Evolutionary conservation across 148 eudicot species (phyloP).

Genomic region (Rhododendron molle): DNA sequence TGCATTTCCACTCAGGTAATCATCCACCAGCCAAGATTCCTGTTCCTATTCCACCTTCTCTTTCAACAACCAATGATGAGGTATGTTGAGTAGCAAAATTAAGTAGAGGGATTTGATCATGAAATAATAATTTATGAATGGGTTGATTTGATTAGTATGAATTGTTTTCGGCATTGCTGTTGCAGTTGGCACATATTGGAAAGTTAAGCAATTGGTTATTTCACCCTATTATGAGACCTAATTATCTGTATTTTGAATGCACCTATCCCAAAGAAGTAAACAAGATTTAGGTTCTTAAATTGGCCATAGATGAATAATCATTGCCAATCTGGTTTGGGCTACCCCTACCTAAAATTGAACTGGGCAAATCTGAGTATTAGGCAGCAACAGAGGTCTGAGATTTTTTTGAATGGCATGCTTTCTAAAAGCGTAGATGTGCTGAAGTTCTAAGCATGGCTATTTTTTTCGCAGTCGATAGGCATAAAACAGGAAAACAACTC

Average conservation of each 20-base stretch:
- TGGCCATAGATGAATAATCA: background rate
- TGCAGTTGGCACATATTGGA: background rate
- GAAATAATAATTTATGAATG: background rate
- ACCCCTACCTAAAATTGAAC: background rate
- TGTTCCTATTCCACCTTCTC: conserved; percentile 69
- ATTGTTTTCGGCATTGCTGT: background rate
- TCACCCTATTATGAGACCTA: background rate
- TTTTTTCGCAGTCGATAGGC: background rate
- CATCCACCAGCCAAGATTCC: conserved; percentile 92
- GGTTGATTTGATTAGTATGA: background rate
- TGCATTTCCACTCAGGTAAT: conserved; percentile 47
- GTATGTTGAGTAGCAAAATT: conserved; percentile 26
- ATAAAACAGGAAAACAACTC: background rate
- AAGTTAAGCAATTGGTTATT: background rate
- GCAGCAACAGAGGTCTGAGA: background rate
- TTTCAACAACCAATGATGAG: conserved; percentile 44
- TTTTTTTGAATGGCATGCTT: background rate
- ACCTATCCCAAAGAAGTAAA: background rate
- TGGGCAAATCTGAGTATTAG: background rate
- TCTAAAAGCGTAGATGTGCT: background rate
- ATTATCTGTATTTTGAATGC: background rate
- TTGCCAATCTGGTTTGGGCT: background rate
- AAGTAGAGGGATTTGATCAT: conserved; percentile 8
- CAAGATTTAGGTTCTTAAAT: background rate
- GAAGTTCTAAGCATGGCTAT: background rate